Base-by-base conservation (phyloP, 1,284 basidiomycete genomes). In the Fomitopsis schrenkii region DNA sequence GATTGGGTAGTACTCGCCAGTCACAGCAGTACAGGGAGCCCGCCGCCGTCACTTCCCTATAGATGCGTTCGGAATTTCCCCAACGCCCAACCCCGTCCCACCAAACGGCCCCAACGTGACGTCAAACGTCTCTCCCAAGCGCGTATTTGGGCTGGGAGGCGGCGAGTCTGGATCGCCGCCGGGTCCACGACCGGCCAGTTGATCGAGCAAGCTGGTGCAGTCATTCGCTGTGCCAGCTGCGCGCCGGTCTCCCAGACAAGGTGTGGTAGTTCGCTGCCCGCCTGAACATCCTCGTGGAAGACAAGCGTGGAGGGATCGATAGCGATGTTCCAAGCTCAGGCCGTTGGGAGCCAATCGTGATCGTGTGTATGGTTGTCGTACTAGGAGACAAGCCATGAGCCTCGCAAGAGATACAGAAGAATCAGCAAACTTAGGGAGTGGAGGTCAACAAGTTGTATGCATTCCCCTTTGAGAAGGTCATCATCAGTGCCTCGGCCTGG, bases 211-310 rank as follows among this genome's bases (percentile, higher is more conserved):
- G 82, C 84, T 9, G 73, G 74, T 9, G 77, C 83, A 5, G 74
- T 80, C 56, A 86, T 82, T 35, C 77, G 79, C 59, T 83, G 70
- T 22, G 83, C 22, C 22, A 22, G 82, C 30, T 82, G 80, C 53
- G 78, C 72, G 9, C 81, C 82, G 26, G 79, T 75, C 70, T 85
- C 83, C 68, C 82, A 85, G n/a, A 85, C 72, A 0, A 82, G 82
- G 22, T 80, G 81, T 15, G 83, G 83, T 26, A 84, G 75, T 22
- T 65, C 70, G 17, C 76, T 76, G 10, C 73, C 71, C 30, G 55
- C 38, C 3, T 41, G 38, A 3, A 15, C 41, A 8, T 67, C 71
- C 42, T 75, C 75, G 63, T 73, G 68, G 73, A 85, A 85, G 48
- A 71, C 72, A 50, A 85, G 70, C 22, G 82, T 82, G 5, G 76